Base-by-base conservation (phyloP, 129 eudicot genomes). In the Centella asiatica region DNA sequence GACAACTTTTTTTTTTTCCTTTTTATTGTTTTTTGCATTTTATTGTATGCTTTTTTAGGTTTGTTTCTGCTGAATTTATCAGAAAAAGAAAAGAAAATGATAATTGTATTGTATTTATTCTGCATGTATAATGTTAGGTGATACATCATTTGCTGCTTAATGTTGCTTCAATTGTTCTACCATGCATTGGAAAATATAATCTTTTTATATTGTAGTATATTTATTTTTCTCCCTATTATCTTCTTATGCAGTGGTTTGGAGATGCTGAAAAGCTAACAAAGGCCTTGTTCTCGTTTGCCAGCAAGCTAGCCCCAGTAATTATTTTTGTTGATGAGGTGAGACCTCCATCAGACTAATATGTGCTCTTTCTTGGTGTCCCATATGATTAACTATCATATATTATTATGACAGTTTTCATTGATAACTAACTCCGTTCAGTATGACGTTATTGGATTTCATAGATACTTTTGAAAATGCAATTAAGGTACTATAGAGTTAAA, bases 231-330 rank as follows among this genome's bases (percentile, higher is more conserved):
- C 22, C 31, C 44, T 51, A 1, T 20, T 72, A 53, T 47, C 50
- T 64, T 53, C 59, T 49, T 53, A 4, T 68, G 69, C 84, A 93
- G 99, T 93, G 99, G 99, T 93, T 87, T 82, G 99, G 99, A 44
- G 99, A 93, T 72, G 99, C 99, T 52, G 99, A 93, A 68, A 93
- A 93, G 69, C 95, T 93, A 37, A 93, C 99, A 5, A 87, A 84
- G 79, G 92, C 96, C 8, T 89, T 93, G 55, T 93, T 93, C 74
- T 93, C 99, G 4, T 93, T 93, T 60, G 99, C 99, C 67, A 85
- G 89, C 85, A 93, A 88, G 79, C 79, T 93, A 57, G 95, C 96
- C 44, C 99, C 99, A 31, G 99, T 93, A 44, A 93, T 93, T 69
- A 88, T 93, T 58, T 93, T 93, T 64, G 96, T 93, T 45, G 99